These are phyloP conservation scores for Saturnispora ahearnii DNA, from an alignment of 805 yeast genomes.

Conservation along the genomic window DNA sequence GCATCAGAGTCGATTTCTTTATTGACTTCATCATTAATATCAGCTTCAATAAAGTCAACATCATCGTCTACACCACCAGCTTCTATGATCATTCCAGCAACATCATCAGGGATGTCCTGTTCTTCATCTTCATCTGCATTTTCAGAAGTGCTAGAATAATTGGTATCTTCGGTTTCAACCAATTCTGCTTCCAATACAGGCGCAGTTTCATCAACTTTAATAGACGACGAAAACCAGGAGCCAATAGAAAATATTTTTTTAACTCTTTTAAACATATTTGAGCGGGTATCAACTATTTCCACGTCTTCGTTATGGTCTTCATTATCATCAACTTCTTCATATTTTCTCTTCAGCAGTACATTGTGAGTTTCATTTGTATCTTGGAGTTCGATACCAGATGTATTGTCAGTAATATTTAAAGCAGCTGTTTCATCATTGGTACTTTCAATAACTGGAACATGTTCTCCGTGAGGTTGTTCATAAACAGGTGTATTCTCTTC, in stretches of 20 bases:
- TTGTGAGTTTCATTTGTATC: not conserved
- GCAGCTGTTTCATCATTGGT: not conserved
- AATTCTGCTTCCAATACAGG: not conserved
- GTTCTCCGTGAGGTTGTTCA: conserved; percentile 1
- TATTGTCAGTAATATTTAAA: not conserved
- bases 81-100: not conserved
- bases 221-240: not conserved
- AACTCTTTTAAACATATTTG: not conserved
- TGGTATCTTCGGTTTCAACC: conserved; percentile 3
- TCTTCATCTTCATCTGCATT: conserved; percentile 8
- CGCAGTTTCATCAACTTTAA: not conserved
- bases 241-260: conserved; percentile 5
- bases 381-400: not conserved
- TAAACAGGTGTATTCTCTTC: not conserved
- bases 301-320: conserved; percentile 7
- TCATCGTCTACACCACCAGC: conserved; percentile 4
- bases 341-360: not conserved
- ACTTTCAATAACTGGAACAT: not conserved
- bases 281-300: not conserved
- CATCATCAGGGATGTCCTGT: conserved; percentile 6
- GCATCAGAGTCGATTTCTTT: not conserved
- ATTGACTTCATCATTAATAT: not conserved
- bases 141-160: conserved; percentile 9
- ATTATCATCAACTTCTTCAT: conserved; percentile 6
- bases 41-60: not conserved